Evolutionary conservation across 2,329 filamentous ascomycete genomes (phyloP).

Genomic region (Lasiodiplodia hormozganensis): DNA sequence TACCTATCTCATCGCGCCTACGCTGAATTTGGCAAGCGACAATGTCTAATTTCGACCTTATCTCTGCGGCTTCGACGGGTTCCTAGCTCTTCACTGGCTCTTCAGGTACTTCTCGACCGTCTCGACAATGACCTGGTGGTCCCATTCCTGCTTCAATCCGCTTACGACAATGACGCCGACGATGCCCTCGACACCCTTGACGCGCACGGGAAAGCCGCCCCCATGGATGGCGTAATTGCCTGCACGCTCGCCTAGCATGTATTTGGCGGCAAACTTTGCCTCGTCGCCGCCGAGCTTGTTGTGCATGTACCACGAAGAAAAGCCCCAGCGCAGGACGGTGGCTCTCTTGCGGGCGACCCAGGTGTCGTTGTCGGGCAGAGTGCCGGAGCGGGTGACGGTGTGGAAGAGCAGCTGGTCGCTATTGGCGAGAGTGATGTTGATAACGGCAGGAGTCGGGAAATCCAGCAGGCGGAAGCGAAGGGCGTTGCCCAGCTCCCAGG

Average conservation of each 20-base stretch:
- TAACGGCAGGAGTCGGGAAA: conserved; percentile 60
- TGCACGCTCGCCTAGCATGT: conserved; percentile 63
- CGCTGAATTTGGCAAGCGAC: neutral
- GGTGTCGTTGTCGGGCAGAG: conserved; percentile 72
- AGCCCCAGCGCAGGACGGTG: conserved; percentile 74
- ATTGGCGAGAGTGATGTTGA: conserved; percentile 70
- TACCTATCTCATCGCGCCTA: conserved; percentile 6
- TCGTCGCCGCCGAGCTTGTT: conserved; percentile 72
- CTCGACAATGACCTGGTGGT: conserved; percentile 78
- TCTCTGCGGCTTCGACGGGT: neutral
- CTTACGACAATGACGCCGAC: conserved; percentile 78
- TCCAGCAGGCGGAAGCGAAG: conserved; percentile 68
- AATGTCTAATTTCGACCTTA: neutral
- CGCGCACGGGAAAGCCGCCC: conserved; percentile 75
- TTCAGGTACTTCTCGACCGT: conserved; percentile 63
- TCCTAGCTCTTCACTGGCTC: conserved; percentile 17
- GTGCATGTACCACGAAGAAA: conserved; percentile 73
- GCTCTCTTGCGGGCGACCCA: conserved; percentile 71
- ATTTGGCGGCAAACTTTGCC: conserved; percentile 68
- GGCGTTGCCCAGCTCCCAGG: conserved; percentile 69
- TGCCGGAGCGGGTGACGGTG: conserved; percentile 69
- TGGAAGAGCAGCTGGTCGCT: conserved; percentile 72
- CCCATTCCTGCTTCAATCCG: conserved; percentile 77
- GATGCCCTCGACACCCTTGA: conserved; percentile 75
- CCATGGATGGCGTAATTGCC: conserved; percentile 78